Evolutionary conservation across 257 asterid genomes (phyloP).

Genomic region (Verbascum thapsus): DNA sequence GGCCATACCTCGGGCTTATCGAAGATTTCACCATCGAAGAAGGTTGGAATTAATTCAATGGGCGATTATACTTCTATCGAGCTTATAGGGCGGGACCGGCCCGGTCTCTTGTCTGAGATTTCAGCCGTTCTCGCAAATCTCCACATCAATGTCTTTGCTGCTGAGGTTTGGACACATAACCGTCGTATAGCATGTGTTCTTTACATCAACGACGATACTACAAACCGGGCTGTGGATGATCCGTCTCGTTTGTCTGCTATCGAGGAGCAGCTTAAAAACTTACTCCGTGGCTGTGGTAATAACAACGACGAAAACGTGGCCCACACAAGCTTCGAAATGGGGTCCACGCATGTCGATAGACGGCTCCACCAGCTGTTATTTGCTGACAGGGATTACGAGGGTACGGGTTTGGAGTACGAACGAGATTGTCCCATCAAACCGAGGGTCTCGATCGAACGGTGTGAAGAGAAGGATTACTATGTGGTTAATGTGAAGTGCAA

Average conservation of each 20-base stretch:
- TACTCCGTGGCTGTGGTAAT: conserved; percentile 59
- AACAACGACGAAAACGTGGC: conserved; percentile 52
- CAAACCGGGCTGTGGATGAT: conserved; percentile 62
- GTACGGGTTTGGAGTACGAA: conserved; percentile 37
- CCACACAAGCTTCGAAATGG: conserved; percentile 61
- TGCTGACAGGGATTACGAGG: conserved; percentile 87
- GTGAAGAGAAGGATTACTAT: conserved; percentile 84
- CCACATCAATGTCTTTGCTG: conserved; percentile 77
- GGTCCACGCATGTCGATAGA: conserved; percentile 79
- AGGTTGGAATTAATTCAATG: conserved; percentile 60
- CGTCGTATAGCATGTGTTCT: conserved; percentile 88
- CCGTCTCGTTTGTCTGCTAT: conserved; percentile 62
- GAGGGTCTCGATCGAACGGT: conserved; percentile 64
- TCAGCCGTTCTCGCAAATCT: conserved; percentile 85
- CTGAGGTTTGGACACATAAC: conserved; percentile 98
- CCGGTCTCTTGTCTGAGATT: conserved; percentile 87
- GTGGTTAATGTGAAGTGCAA: conserved; percentile 88
- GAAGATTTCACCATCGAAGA: conserved; percentile 64
- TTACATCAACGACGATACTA: conserved; percentile 63
- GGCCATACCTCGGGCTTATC: conserved; percentile 66
- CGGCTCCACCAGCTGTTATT: conserved; percentile 91
- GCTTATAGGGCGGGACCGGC: conserved; percentile 89
- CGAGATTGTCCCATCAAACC: conserved; percentile 46
- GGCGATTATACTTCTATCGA: conserved; percentile 79
- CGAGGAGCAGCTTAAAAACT: conserved; percentile 82